Conservation (phyloP, 306 rosid genomes). For the Glycine tomentella region DNA sequence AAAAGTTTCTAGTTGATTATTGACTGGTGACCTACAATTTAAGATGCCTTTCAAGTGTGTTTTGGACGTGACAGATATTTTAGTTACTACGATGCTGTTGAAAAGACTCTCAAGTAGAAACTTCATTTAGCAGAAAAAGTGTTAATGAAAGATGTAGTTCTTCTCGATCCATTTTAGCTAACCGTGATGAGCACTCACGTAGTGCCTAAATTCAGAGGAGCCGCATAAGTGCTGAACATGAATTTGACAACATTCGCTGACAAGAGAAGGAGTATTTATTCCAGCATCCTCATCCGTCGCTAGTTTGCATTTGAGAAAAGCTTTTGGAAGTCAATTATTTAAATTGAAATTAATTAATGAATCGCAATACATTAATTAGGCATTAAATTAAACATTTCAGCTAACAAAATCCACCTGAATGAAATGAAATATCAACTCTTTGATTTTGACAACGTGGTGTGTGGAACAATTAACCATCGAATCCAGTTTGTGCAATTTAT, state of each 20-base stretch:
- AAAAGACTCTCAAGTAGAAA: neutral
- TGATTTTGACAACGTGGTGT: slow-evolving; percentile 4
- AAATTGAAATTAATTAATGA: too few relatives aligned
- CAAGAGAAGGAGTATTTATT: too few relatives aligned
- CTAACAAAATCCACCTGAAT: neutral
- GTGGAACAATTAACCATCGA: neutral
- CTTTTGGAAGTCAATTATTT: too few relatives aligned
- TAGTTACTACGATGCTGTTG: neutral
- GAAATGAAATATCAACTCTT: neutral
- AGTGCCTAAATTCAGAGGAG: too few relatives aligned
- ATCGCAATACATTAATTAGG: neutral
- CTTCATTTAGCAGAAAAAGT: neutral
- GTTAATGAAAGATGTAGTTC: neutral
- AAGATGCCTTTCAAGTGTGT: slow-evolving; percentile 11
- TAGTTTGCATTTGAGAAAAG: too few relatives aligned
- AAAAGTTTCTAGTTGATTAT: neutral
- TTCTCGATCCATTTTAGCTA: too few relatives aligned
- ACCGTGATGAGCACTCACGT: too few relatives aligned
- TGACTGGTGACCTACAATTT: neutral
- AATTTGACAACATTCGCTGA: neutral
- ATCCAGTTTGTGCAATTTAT: neutral
- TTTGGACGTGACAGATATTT: neutral
- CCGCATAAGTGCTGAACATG: neutral
- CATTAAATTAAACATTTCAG: neutral
- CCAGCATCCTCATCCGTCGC: too few relatives aligned